Evolutionary conservation across 768 basidiomycete genomes (phyloP), one percentile per base, ranked within the genome.

Genomic region (Boletus rex-veris): DNA sequence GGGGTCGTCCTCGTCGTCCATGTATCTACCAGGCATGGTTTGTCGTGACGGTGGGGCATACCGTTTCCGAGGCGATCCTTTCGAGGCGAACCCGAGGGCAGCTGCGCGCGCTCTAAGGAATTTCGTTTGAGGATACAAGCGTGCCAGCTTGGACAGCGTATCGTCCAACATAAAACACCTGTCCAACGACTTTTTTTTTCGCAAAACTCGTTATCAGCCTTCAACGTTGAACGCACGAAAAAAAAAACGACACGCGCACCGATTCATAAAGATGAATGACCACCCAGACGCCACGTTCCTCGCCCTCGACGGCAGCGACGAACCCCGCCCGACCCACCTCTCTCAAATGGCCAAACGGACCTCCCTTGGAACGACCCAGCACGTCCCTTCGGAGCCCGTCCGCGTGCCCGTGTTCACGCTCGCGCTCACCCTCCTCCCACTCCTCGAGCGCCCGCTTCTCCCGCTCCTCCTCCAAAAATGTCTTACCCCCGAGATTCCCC

Each of bases 261-360:
- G 88, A 76, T 61, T 91, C 86, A 63, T 91, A 93, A 7, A 93
- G 75, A 69, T 93, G 91, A 19, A 93, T 76, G n/a, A 92, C 83
- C 11, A 93, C 88, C 87, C 88, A 92, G 14, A 84, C 77, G 1
- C 79, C 80, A 45, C 71, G 74, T 31, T 80, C 81, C 66, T 90
- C 90, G 31, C 79, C 73, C 67, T 92, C 90, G 3, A 93, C 82
- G 2, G 90, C 88, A 48, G 75, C 70, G 52, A 93, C 75, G 62
- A 85, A 93, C 19, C 87, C 87, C 51, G 79, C 77, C 54, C 80
- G 68, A 1, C 89, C 90, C 4, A 93, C 88, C 66, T 93, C 91
- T 44, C 91, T 74, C 59, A 93, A 66, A 69, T 92, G 86, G 1
- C 90, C 90, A 71, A 89, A 92, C 52, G 75, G 70, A 0, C 84